Percentiles rank a stretch among this genome's conserved stretches.
Conservation (phyloP, 805 yeast species). For the Candida nemodendra region DNA sequence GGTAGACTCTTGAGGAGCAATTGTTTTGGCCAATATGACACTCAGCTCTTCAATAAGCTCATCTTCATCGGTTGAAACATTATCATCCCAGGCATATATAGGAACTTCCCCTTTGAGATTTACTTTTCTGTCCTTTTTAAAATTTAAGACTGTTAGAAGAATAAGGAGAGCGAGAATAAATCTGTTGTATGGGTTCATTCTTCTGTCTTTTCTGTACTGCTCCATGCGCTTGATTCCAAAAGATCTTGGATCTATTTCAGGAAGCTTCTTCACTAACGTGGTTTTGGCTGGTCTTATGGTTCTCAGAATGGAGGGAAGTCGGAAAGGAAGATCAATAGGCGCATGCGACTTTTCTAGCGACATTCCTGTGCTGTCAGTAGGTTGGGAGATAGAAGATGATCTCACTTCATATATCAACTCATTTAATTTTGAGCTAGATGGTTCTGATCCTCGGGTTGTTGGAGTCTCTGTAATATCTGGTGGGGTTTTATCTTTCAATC, state of each 20-base stretch:
- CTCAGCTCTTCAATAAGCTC: constrained; percentile 16
- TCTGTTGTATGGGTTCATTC: constrained; percentile 59
- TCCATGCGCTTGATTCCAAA: constrained; percentile 42
- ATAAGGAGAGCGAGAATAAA: constrained; percentile 49
- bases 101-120: constrained; percentile 32
- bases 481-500: constrained; percentile 3
- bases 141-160: constrained; percentile 48
- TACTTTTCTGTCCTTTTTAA: constrained; percentile 49
- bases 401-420: constrained; percentile 12
- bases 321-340: constrained; percentile 65
- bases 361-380: background rate
- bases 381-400: background rate
- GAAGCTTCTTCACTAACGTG: constrained; percentile 34
- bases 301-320: constrained; percentile 36
- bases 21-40: constrained; percentile 8
- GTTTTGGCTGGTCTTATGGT: constrained; percentile 30
- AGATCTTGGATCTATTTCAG: constrained; percentile 35
- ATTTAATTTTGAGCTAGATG: constrained; percentile 4
- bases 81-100: constrained; percentile 28
- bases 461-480: constrained; percentile 3
- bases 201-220: constrained; percentile 45
- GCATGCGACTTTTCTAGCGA: constrained; percentile 8
- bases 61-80: constrained; percentile 14
- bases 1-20: constrained; percentile 1
- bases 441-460: too few relatives aligned